These are phyloP conservation scores for Penstemon newberryi DNA, from an alignment of 257 asterid species.

Conservation along the genomic window DNA sequence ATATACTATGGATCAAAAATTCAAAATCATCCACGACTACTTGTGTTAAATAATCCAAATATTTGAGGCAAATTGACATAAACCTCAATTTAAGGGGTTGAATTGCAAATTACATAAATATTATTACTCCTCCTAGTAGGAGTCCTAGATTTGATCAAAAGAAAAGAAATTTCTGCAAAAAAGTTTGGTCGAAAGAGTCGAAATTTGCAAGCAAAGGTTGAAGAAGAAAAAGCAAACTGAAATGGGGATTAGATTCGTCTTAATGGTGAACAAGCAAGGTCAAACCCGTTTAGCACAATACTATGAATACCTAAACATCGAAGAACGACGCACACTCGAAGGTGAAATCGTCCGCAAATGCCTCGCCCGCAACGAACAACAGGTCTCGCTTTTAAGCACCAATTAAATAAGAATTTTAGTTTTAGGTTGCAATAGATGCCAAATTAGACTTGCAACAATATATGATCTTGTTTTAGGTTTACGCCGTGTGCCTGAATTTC, in stretches of 20 bases:
- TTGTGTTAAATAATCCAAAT: too few relatives aligned
- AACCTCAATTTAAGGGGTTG: too few relatives aligned
- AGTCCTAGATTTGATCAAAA: too few relatives aligned
- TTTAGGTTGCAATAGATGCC: background rate
- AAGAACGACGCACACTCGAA: slow-evolving; percentile 96
- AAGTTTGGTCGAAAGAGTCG: too few relatives aligned
- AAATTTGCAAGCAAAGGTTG: too few relatives aligned
- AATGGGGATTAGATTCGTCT: slow-evolving; percentile 92
- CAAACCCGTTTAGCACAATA: slow-evolving; percentile 97
- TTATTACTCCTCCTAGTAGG: too few relatives aligned
- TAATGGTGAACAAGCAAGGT: slow-evolving; percentile 99
- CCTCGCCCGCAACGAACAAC: slow-evolving; percentile 90
- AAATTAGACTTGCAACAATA: background rate
- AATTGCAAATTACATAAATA: too few relatives aligned
- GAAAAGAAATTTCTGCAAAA: too few relatives aligned
- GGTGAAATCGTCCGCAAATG: slow-evolving; percentile 99
- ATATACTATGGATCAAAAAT: too few relatives aligned
- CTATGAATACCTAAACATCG: slow-evolving; percentile 84
- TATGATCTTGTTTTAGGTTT: background rate
- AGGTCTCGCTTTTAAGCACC: slow-evolving; percentile 39
- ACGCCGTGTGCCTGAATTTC: background rate
- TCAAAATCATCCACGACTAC: too few relatives aligned
- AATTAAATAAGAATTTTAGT: background rate
- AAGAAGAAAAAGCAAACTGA: background rate
- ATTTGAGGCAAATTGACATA: too few relatives aligned